Evolutionary conservation across 2,329 filamentous ascomycete species (phyloP).

Genomic region (Aspergillus tamarii): DNA sequence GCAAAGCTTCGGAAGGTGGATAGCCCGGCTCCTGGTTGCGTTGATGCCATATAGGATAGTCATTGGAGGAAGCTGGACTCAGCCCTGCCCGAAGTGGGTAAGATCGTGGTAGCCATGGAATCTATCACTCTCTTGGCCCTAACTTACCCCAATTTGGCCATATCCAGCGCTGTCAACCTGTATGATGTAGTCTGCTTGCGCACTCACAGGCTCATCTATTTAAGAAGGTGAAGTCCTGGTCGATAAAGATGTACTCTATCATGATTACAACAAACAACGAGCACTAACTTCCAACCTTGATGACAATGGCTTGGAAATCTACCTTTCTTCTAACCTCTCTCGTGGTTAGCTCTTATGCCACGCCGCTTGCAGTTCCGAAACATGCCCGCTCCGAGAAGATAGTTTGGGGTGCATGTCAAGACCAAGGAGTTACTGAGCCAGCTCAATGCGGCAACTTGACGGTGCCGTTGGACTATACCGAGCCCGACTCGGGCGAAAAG

Average conservation of each 20-base stretch:
- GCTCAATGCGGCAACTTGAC: conserved; percentile 6
- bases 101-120: neutral
- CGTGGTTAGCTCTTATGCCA: neutral
- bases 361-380: neutral
- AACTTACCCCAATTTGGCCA: neutral
- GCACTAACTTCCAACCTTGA: no score
- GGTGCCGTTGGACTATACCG: conserved; percentile 7
- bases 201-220: neutral
- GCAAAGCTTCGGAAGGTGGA: neutral
- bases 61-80: neutral
- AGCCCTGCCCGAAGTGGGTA: neutral
- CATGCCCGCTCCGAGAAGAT: neutral
- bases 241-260: neutral
- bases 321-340: neutral
- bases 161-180: neutral
- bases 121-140: neutral
- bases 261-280: no score
- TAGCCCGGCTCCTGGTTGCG: neutral
- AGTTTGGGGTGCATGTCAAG: neutral
- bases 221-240: neutral
- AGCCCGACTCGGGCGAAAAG: neutral
- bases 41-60: neutral
- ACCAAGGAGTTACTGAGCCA: neutral
- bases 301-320: neutral
- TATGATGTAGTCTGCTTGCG: neutral